Percentiles rank a stretch among this genome's conserved stretches.
Conservation (phyloP, 2,329 filamentous ascomycete species). For the Helotiales sp. region DNA sequence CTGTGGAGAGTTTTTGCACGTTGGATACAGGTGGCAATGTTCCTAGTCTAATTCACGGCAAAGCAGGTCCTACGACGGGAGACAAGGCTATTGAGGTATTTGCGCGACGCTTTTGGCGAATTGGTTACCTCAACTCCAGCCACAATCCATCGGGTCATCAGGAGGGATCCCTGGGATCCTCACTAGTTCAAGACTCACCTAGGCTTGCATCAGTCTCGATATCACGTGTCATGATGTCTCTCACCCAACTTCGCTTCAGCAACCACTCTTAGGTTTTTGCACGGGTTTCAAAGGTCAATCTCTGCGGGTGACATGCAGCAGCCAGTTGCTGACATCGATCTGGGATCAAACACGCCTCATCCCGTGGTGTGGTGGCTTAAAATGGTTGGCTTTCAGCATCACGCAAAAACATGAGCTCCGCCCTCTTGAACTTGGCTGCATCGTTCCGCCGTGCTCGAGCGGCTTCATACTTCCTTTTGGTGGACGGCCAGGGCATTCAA, state of each 20-base stretch:
- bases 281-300: not conserved
- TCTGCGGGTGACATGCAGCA: not conserved
- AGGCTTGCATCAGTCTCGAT: too few relatives aligned
- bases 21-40: too few relatives aligned
- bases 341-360: not conserved
- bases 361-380: not conserved
- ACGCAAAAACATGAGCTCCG: not conserved
- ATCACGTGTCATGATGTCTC: too few relatives aligned
- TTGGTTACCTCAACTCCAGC: too few relatives aligned
- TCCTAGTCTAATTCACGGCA: not conserved
- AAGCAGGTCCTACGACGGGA: not conserved
- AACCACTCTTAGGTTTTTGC: not conserved
- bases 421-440: too few relatives aligned
- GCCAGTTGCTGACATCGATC: not conserved
- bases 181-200: too few relatives aligned
- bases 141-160: too few relatives aligned
- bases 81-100: not conserved
- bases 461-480: not conserved
- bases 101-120: not conserved
- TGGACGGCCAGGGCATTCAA: not conserved
- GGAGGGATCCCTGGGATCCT: too few relatives aligned
- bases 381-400: not conserved
- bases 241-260: too few relatives aligned
- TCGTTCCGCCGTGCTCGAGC: not conserved
- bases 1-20: not conserved